Evolutionary conservation across 305 asterid species (phyloP), one percentile per base, ranked within the genome.

Genomic region (Fraxinus albicans): DNA sequence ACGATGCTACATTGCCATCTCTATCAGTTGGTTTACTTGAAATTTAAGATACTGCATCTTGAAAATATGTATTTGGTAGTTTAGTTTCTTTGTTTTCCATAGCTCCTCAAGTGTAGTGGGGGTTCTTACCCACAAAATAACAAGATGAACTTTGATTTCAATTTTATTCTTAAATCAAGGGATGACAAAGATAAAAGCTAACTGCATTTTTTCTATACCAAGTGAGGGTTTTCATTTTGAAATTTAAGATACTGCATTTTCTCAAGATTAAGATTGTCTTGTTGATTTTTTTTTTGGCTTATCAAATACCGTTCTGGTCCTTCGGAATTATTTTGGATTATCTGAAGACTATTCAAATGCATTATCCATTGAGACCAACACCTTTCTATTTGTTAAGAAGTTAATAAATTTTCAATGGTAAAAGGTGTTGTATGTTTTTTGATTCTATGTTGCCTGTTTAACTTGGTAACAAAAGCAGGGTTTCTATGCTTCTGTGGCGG

Each of bases 1-100:
- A 86, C 76, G 82, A 87, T 86, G 92, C 63, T 8, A 89, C 85
- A 88, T 82, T 50, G 34, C 73, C 4, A 38, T 36, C 8, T 38
- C 34, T 10, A 76, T 42, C 9, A 4, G 34, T 10, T 76, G 13
- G 25, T n/a, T 34, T 3, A n/a, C 27, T 35, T 73, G 44, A 42
- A 10, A 73, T 35, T 73, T 8, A 6, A 8, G 55, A 1, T 55
- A 5, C 65, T 6, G 65, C 65, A 55, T 55, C 0, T 55, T 55
- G 47, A 40, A 40, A 40, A 40, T 40, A 40, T 40, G 47, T 8
- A 38, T 6, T 34, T 34, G 47, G 65, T 1, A 17, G 2, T 53
- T 53, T 53, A 53, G 65, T 1, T 53, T 53, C 23, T 53, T 53
- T 0, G 65, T 17, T 17, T 53, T 13, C 21, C 1, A 17, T 3